These are phyloP conservation scores for Diaporthe eres DNA, from an alignment of 2,329 filamentous ascomycete genomes.

Conservation along the genomic window DNA sequence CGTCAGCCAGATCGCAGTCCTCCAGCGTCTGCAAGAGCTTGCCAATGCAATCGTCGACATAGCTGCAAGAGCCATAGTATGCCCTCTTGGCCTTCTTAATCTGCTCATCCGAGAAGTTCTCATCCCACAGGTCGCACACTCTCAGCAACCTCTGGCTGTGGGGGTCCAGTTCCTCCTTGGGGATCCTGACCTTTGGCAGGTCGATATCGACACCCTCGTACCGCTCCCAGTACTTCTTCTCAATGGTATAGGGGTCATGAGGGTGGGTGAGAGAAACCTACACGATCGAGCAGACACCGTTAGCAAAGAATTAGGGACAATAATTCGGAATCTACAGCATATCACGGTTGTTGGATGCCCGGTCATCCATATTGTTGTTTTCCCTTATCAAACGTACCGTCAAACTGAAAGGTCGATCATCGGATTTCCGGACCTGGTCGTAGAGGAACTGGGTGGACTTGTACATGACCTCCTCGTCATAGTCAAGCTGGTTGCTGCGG, in stretches of 20 bases:
- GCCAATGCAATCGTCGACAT: constrained; percentile 93
- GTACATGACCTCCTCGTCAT: constrained; percentile 96
- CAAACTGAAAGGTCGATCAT: constrained; percentile 84
- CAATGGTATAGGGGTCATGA: constrained; percentile 95
- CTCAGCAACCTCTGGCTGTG: constrained; percentile 90
- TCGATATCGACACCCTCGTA: constrained; percentile 92
- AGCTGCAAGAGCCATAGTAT: constrained; percentile 94
- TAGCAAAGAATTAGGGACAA: constrained; percentile 39
- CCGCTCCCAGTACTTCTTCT: constrained; percentile 91
- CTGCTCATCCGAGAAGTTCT: constrained; percentile 86
- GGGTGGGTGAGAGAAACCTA: constrained; percentile 91
- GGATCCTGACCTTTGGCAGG: constrained; percentile 82
- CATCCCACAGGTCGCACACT: constrained; percentile 88
- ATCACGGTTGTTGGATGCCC: not conserved
- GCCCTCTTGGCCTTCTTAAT: constrained; percentile 88
- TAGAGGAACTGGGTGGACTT: constrained; percentile 91
- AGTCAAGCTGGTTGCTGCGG: constrained; percentile 94
- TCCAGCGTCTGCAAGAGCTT: constrained; percentile 84
- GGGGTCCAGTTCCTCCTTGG: constrained; percentile 85
- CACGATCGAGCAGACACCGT: not conserved
- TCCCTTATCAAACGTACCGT: constrained; percentile 66
- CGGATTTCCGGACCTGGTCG: constrained; percentile 86
- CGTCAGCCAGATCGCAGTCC: constrained; percentile 82
- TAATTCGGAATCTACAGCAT: constrained; percentile 2
- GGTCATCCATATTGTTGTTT: not conserved